Conservation (phyloP, 768 basidiomycete species). For the Cystofilobasidium capitatum region DNA sequence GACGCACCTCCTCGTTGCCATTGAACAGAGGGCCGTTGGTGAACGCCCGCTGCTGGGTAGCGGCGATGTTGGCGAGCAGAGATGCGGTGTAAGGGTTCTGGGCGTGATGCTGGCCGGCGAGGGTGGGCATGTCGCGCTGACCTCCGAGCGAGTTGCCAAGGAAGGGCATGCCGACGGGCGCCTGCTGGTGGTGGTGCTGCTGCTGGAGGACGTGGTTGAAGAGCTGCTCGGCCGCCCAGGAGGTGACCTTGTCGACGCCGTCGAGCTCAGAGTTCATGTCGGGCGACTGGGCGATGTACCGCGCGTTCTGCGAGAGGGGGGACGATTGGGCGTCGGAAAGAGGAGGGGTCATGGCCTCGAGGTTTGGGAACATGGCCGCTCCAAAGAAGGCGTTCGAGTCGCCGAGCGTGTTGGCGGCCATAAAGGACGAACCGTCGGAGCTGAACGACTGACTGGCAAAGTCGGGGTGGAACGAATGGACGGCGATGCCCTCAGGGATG, state of each 20-base stretch:
- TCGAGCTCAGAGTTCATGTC: background rate
- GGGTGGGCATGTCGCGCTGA: background rate
- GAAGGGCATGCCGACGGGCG: background rate
- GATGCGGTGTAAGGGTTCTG: constrained; percentile 20
- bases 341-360: constrained; percentile 5
- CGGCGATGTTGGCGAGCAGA: constrained; percentile 18
- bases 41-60: constrained; percentile 15
- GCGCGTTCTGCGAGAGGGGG: constrained; percentile 3
- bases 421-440: background rate
- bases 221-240: constrained; percentile 23
- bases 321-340: constrained; percentile 11
- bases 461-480: constrained; percentile 1
- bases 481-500: background rate
- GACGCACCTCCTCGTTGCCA: constrained; percentile 3
- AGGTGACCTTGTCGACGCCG: constrained; percentile 22
- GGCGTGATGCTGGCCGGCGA: constrained; percentile 20
- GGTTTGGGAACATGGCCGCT: constrained; percentile 9
- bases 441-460: background rate
- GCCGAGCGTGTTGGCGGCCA: background rate
- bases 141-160: background rate
- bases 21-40: background rate
- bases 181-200: constrained; percentile 26
- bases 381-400: constrained; percentile 11
- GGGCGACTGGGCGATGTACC: background rate
- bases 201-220: constrained; percentile 20